Evolutionary conservation across 179 eudicot species (phyloP), one percentile per base, ranked within the genome.

Genomic region (Silene vulgaris): DNA sequence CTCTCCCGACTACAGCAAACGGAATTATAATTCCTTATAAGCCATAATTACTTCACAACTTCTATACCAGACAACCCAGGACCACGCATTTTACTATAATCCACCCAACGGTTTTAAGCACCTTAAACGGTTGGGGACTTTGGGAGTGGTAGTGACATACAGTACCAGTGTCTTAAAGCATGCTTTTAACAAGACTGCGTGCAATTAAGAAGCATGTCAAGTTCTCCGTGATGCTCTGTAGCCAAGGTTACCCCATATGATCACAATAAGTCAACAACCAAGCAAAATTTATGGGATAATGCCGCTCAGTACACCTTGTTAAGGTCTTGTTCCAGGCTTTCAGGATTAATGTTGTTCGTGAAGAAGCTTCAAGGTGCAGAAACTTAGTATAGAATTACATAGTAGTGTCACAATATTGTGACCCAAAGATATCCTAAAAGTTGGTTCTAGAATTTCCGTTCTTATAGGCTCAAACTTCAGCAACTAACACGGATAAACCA

Each of bases 161-260:
- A 26, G 65, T 20, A 23, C 29, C 30, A 23, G 40, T 64, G 68
- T 64, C 37, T 26, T 64, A 64, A 56, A 16, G 60, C 60, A 56
- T 50, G 60, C 60, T 56, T 56, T 4, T 56, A 7, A 5, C 30
- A 20, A 35, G 2, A n/a, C 50, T 67, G 71, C n/a, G n/a, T n/a
- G n/a, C 23, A 67, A 35, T 69, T 45, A 69, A 69, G 32, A 69
- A 69, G 8, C 73, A 69, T 32, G 71, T 64, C 26, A 16, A 2
- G 23, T 19, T 66, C 52, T 66, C n/a, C 17, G 1, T 29, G 4
- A 29, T 30, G 5, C 26, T 6, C 28, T 35, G 19, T 19, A 68
- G 54, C 1, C 35, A 66, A 30, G 16, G 11, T 35, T 35, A n/a
- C 35, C 23, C 71, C 71, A 35, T 17, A 43, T 12, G 30, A 43